These are phyloP conservation scores for Fraxinus sp. DNA, from an alignment of 305 asterid species.

Conservation along the genomic window DNA sequence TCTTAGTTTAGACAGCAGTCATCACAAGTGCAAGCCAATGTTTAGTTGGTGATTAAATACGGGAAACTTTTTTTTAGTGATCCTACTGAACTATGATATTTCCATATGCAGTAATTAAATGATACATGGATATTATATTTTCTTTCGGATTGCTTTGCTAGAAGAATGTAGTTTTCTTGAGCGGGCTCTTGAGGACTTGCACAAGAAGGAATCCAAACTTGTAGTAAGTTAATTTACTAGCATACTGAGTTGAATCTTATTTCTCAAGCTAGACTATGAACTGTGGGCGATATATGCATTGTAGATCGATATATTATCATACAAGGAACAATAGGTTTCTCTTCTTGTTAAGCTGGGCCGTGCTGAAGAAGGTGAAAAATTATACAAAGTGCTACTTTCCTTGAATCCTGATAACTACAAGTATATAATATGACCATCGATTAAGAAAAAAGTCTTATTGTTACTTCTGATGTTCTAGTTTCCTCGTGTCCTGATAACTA, in stretches of 20 bases:
- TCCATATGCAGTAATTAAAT: constrained; percentile 11
- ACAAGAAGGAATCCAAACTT: constrained; percentile 69
- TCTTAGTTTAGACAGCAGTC: background rate
- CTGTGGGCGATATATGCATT: constrained; percentile 16
- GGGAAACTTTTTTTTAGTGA: constrained; percentile 11
- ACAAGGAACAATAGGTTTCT: constrained; percentile 47
- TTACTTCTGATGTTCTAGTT: background rate
- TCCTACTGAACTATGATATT: constrained; percentile 21
- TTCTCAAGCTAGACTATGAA: background rate
- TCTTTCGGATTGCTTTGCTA: constrained; percentile 68
- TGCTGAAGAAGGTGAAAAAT: constrained; percentile 45
- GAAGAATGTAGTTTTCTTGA: constrained; percentile 87
- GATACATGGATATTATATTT: constrained; percentile 16
- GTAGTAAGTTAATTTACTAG: constrained; percentile 29
- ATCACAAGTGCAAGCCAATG: background rate
- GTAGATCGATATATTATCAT: constrained; percentile 46
- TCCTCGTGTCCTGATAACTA: no score
- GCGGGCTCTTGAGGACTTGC: constrained; percentile 92
- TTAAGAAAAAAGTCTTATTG: background rate
- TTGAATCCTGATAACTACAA: constrained; percentile 61
- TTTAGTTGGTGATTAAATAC: background rate
- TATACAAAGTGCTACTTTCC: constrained; percentile 42
- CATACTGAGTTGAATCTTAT: constrained; percentile 4
- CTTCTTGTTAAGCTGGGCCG: constrained; percentile 45
- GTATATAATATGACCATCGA: constrained; percentile 19